Base-by-base conservation (phyloP, 2,329 filamentous ascomycete genomes). In the Aspergillus costaricaensis region DNA sequence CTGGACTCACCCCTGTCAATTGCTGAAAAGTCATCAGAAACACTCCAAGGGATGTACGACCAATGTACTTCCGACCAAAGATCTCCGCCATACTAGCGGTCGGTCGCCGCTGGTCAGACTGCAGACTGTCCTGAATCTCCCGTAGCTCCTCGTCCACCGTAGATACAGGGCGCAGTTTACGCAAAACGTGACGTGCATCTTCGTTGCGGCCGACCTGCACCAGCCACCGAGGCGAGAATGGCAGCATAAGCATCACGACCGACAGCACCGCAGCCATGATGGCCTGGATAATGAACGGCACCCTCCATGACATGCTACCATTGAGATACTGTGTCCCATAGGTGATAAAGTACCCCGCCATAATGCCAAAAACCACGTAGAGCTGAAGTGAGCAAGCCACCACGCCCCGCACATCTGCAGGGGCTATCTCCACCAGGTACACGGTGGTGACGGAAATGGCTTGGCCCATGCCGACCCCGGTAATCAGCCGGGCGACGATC, bases 61-160 rank as follows among this genome's bases (percentile, higher is more conserved):
- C n/a, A 39, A 59, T 43, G n/a, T 62, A 65, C 30, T 62, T 59
- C 7, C 47, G 55, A 9, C 53, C 55, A 38, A 65, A 62, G 9
- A 62, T 60, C 49, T 65, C 62, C 36, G 32, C 55, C 14, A 60
- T 53, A 55, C 57, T 64, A 8, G 59, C 62, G 19, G 57, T 51
- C 30, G 58, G 38, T n/a, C 44, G 50, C 14, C 43, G 57, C 14
- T 55, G 39, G n/a, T 59, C 62, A 27, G 62, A 64, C 39, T 63
- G 58, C 43, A 68, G 55, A 10, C 59, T 68, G 14, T 57, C 39
- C 50, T 64, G 59, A n/a, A 68, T 68, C 53, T 67, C 66, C 14
- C 38, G 56, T 8, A 66, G 25, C 51, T 67, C 64, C 4, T 39
- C 58, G 12, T 61, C 54, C 5, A 58, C 59, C 14, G 7, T 49